These are phyloP conservation scores for Pythium sp. DNA, from an alignment of 352 stramenopile genomes.

Conservation along the genomic window DNA sequence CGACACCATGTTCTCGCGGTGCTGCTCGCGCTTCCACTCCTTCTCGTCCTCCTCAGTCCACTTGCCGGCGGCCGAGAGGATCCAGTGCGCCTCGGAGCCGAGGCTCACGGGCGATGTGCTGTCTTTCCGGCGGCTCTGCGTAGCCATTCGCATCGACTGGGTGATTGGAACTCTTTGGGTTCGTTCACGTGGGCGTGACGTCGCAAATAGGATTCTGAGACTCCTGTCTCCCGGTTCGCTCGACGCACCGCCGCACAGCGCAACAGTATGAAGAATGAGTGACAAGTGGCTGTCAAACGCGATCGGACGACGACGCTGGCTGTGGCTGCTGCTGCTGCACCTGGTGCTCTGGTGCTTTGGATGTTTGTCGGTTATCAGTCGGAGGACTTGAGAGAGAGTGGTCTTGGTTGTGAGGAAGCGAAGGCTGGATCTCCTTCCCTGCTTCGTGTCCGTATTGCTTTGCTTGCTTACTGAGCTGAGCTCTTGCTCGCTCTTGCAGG, in stretches of 20 bases:
- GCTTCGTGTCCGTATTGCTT: background rate
- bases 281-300: background rate
- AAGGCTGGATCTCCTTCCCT: background rate
- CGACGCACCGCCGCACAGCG: background rate
- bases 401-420: background rate
- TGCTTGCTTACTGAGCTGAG: background rate
- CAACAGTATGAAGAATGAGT: background rate
- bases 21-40: constrained; percentile 46
- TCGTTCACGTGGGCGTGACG: background rate
- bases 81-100: constrained; percentile 40
- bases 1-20: constrained; percentile 51
- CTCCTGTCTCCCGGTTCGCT: background rate
- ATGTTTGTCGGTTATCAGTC: background rate
- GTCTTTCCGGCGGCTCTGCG: constrained; percentile 13
- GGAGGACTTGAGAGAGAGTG: too few species aligned
- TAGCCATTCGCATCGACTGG: constrained; percentile 5
- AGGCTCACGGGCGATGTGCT: constrained; percentile 21
- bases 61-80: constrained; percentile 38
- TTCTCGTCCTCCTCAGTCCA: constrained; percentile 51
- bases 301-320: background rate
- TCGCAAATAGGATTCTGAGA: constrained; percentile 12
- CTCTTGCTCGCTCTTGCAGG: background rate
- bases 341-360: background rate
- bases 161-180: background rate
- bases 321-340: too few species aligned